Evolutionary conservation across 2,329 filamentous ascomycete species (phyloP).

Genomic region (Pestalotiopsis sp.): DNA sequence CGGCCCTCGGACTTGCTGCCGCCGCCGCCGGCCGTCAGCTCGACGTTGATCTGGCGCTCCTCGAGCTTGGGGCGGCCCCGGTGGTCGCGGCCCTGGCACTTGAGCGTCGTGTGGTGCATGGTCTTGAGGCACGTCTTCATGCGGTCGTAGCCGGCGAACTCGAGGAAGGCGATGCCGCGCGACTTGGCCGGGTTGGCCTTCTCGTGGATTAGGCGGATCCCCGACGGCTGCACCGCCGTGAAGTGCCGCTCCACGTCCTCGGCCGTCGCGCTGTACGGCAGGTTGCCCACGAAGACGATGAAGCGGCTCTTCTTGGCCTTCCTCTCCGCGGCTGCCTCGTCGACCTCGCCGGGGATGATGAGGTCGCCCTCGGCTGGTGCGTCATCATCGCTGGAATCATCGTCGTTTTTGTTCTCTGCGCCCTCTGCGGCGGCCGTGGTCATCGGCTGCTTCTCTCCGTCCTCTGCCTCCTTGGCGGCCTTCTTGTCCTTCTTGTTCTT

Average conservation of each 20-base stretch:
- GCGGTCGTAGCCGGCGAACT: slow-evolving; percentile 82
- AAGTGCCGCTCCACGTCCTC: slow-evolving; percentile 76
- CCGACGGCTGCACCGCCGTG: slow-evolving; percentile 68
- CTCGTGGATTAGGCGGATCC: slow-evolving; percentile 74
- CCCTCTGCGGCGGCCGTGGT: neutral
- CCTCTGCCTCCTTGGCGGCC: slow-evolving; percentile 18
- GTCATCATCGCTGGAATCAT: slow-evolving; percentile 6
- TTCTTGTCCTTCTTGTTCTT: slow-evolving; percentile 21
- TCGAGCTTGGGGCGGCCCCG: slow-evolving; percentile 41
- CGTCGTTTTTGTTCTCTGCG: slow-evolving; percentile 19
- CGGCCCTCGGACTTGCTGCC: slow-evolving; percentile 70
- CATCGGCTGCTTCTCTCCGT: slow-evolving; percentile 14
- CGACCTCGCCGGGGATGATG: no score
- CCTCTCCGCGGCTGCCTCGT: neutral
- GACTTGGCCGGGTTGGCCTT: slow-evolving; percentile 63
- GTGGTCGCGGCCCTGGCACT: slow-evolving; percentile 38
- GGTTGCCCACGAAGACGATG: slow-evolving; percentile 86
- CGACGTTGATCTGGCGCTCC: slow-evolving; percentile 84
- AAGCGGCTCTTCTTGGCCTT: slow-evolving; percentile 55
- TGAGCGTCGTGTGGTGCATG: slow-evolving; percentile 83
- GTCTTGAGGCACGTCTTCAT: slow-evolving; percentile 93
- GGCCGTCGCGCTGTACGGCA: slow-evolving; percentile 80
- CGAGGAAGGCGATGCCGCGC: slow-evolving; percentile 83
- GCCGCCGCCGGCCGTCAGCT: slow-evolving; percentile 89
- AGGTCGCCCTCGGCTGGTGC: no score